Evolutionary conservation across 345 rosid species (phyloP).

Genomic region (Isatis tinctoria): DNA sequence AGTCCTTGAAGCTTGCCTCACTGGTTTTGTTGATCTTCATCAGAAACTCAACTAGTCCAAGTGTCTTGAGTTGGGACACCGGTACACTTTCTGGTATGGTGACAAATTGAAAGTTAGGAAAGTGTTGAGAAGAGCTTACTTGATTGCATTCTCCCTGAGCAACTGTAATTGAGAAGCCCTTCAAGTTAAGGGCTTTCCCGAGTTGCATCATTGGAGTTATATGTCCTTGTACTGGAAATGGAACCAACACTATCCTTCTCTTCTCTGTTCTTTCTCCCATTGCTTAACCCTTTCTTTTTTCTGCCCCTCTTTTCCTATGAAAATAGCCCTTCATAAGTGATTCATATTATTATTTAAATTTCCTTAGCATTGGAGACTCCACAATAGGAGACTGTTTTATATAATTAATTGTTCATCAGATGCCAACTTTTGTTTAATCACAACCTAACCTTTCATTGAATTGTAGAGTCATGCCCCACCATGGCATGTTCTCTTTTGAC

Average conservation of each 20-base stretch:
- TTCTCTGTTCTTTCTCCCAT: not conserved
- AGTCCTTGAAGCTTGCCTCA: constrained; percentile 26
- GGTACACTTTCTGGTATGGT: constrained; percentile 35
- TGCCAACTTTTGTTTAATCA: no score
- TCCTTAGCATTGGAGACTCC: no score
- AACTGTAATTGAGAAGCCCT: constrained; percentile 53
- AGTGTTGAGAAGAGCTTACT: constrained; percentile 15
- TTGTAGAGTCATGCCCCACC: no score
- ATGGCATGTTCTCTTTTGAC: no score
- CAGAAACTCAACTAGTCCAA: constrained; percentile 3
- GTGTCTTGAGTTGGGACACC: not conserved
- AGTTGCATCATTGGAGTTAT: constrained; percentile 62
- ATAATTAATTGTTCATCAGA: no score
- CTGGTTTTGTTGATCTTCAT: constrained; percentile 39
- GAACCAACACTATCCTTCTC: constrained; percentile 42
- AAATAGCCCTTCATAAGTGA: not conserved
- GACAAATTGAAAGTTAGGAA: constrained; percentile 29
- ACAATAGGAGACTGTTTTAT: no score
- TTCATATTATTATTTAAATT: no score
- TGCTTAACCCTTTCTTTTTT: not conserved
- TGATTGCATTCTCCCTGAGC: constrained; percentile 31
- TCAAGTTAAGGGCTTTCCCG: constrained; percentile 40
- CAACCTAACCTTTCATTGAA: no score
- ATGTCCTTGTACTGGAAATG: constrained; percentile 56
- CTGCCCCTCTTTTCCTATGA: not conserved